A percentile compares a stretch with the other conserved stretches of the same genome.
phyloP scores from a whole-genome alignment of 139 green algal genomes.

The Eudorina sp. region DNA sequence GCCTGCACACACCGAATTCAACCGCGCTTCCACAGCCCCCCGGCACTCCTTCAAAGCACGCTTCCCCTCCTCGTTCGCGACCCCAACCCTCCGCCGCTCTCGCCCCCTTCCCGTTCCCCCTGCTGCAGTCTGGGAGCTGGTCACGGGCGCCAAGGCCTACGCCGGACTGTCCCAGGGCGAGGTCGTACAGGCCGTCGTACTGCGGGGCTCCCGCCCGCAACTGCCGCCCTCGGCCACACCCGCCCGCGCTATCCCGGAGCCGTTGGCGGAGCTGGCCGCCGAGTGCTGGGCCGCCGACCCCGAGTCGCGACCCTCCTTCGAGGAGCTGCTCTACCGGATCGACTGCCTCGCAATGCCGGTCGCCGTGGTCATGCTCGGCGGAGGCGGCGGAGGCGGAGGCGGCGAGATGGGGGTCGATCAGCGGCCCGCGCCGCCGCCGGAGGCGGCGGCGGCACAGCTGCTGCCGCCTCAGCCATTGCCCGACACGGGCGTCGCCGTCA shows the following conservation, averaged over 20 bases:
- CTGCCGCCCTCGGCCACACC: neutral
- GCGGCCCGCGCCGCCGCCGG: neutral
- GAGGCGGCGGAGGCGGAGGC: neutral
- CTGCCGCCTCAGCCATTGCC: neutral
- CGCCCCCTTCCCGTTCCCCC: neutral
- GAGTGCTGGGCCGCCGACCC: conserved; percentile 36
- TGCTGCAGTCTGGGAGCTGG: conserved; percentile 43
- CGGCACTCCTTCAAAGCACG: neutral
- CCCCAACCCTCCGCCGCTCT: neutral
- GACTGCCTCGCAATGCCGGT: conserved; percentile 32
- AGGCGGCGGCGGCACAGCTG: neutral
- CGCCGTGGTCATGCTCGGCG: conserved; percentile 10
- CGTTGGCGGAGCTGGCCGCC: conserved; percentile 32
- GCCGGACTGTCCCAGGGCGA: conserved; percentile 39
- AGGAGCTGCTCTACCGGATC: conserved; percentile 29
- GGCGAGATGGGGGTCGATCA: neutral
- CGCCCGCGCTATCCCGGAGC: neutral
- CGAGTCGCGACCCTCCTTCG: conserved; percentile 30
- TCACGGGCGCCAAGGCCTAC: conserved; percentile 45
- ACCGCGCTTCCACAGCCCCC: no score
- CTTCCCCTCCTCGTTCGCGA: neutral
- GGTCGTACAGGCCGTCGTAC: conserved; percentile 51
- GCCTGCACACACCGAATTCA: no score
- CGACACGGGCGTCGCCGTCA: neutral
- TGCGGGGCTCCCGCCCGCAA: conserved; percentile 30